A percentile compares a stretch with the other conserved stretches of the same genome.
Evolutionary conservation across 2,329 filamentous ascomycete species (phyloP).

Genomic region (Thielaviopsis populi): DNA sequence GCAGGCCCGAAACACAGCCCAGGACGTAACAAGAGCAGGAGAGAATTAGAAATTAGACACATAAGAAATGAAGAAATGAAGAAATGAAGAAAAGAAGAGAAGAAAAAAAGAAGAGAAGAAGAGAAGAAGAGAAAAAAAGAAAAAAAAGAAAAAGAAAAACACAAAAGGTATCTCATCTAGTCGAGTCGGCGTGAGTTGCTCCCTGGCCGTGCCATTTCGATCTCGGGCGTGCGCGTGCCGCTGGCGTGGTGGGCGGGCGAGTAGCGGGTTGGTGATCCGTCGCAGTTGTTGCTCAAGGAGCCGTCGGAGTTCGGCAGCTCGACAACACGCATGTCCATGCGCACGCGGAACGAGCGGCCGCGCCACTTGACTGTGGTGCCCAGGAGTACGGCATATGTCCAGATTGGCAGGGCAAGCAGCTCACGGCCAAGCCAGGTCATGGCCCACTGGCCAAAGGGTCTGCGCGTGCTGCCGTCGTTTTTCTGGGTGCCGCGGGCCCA

Average conservation of each 20-base stretch:
- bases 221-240: conserved; percentile 16
- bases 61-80: background rate
- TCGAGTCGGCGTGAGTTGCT: conserved; percentile 14
- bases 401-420: conserved; percentile 69
- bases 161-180: background rate
- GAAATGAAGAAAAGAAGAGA: background rate
- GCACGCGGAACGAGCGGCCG: conserved; percentile 66
- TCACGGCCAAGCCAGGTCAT: conserved; percentile 76
- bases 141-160: background rate
- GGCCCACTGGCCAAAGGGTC: conserved; percentile 57
- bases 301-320: conserved; percentile 23
- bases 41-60: background rate
- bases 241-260: conserved; percentile 1
- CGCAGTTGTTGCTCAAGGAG: background rate
- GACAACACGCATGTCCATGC: conserved; percentile 66
- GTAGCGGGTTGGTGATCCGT: background rate
- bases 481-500: conserved; percentile 45
- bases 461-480: conserved; percentile 28
- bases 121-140: background rate
- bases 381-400: conserved; percentile 79
- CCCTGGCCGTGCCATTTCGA: conserved; percentile 15
- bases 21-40: background rate
- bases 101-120: background rate
- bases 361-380: conserved; percentile 80
- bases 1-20: background rate